Conservation (phyloP, 495 filamentous ascomycete genomes). For the Xeromyces bisporus region DNA sequence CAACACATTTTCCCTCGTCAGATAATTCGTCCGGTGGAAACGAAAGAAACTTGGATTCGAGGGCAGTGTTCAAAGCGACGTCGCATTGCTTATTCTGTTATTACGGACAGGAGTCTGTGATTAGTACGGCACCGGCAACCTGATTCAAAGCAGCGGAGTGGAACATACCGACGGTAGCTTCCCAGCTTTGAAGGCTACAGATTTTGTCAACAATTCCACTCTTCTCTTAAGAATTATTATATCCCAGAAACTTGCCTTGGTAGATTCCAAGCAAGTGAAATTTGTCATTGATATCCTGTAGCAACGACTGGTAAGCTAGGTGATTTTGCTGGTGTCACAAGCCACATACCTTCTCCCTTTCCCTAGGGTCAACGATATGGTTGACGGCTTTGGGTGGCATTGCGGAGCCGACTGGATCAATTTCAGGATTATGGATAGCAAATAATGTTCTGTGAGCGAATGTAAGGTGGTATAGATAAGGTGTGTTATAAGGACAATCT, state of each 20-base stretch:
- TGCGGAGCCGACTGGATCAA: conserved; percentile 7
- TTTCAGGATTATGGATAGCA: too few relatives aligned
- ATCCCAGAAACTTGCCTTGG: conserved; percentile 50
- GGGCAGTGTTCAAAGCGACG: conserved; percentile 72
- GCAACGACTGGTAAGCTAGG: conserved; percentile 8
- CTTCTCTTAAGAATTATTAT: too few relatives aligned
- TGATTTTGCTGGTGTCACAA: not conserved
- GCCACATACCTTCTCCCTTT: conserved; percentile 31
- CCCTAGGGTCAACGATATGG: conserved; percentile 44
- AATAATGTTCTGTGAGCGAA: too few relatives aligned
- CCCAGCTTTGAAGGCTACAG: conserved; percentile 64
- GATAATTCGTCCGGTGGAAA: conserved; percentile 68
- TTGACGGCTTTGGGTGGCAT: conserved; percentile 40
- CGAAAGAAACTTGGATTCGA: conserved; percentile 46
- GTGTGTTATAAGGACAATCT: not conserved
- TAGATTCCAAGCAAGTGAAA: conserved; percentile 89
- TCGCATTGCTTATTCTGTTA: conserved; percentile 81
- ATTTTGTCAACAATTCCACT: conserved; percentile 11
- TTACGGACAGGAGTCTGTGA: not conserved
- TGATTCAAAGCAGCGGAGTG: not conserved
- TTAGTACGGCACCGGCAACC: not conserved
- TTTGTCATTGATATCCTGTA: conserved; percentile 70
- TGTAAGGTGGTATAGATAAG: not conserved
- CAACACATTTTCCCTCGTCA: conserved; percentile 56
- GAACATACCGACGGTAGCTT: conserved; percentile 76